Evolutionary conservation across 225 moss, liverwort and hornwort species (phyloP).

Genomic region (Antitrichia curtipendula): DNA sequence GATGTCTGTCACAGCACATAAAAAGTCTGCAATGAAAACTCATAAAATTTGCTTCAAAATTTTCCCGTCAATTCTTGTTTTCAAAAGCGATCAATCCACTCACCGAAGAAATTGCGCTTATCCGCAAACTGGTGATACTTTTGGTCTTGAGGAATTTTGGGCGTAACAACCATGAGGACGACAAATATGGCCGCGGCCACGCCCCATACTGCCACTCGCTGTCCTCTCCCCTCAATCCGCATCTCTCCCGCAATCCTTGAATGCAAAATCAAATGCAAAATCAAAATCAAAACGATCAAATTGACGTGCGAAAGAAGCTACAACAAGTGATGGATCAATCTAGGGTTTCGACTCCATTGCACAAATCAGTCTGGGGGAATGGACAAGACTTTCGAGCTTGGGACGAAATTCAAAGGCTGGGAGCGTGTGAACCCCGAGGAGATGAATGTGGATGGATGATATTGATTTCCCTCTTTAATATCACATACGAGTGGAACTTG

Average conservation of each 20-base stretch:
- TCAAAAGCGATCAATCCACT: background rate
- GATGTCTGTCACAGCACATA: background rate
- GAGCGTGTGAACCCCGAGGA: background rate
- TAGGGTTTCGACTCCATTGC: background rate
- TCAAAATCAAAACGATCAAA: background rate
- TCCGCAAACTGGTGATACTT: conserved; percentile 92
- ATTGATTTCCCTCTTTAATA: background rate
- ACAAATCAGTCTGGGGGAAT: background rate
- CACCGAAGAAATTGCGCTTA: conserved; percentile 80
- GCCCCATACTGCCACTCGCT: conserved; percentile 53
- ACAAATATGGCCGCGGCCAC: conserved; percentile 42
- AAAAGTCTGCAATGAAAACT: background rate
- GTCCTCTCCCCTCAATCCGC: conserved; percentile 37
- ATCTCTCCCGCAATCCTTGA: background rate
- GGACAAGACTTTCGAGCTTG: background rate
- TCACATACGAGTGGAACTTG: background rate
- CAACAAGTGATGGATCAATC: background rate
- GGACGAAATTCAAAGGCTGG: background rate
- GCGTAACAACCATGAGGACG: conserved; percentile 70
- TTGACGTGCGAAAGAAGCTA: background rate
- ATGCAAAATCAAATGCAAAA: background rate
- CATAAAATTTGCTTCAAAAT: background rate
- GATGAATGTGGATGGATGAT: background rate
- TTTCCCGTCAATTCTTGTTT: background rate
- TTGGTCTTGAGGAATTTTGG: conserved; percentile 87